These are phyloP conservation scores for Mortierella claussenii DNA, from an alignment of 192 early-diverging fungal genomes.

Conservation along the genomic window DNA sequence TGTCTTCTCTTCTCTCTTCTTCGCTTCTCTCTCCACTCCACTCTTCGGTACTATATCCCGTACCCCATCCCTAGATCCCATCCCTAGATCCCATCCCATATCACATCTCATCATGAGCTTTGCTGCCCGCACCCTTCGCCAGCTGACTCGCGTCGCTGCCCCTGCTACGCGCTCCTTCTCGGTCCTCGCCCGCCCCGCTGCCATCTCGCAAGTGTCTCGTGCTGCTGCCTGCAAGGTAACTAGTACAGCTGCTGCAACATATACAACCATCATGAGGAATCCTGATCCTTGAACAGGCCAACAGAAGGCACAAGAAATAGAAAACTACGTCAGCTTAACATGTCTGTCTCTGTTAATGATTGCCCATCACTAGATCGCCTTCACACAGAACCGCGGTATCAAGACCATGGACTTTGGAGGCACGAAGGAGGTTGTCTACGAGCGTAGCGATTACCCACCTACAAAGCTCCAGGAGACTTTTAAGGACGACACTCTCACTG, in stretches of 20 bases:
- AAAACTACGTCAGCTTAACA: no score
- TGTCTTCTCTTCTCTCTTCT: neutral
- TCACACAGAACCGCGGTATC: constrained; percentile 74
- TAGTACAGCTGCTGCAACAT: no score
- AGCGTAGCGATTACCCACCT: constrained; percentile 93
- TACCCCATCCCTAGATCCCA: neutral
- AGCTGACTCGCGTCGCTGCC: constrained; percentile 29
- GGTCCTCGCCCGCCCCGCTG: constrained; percentile 18
- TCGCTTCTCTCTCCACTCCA: neutral
- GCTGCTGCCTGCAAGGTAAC: constrained; percentile 39
- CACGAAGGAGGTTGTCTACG: constrained; percentile 90
- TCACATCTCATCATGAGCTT: constrained; percentile 30
- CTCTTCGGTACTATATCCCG: neutral
- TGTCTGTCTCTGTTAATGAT: no score
- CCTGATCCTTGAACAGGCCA: no score
- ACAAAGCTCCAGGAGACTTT: constrained; percentile 92
- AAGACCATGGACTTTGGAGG: constrained; percentile 97
- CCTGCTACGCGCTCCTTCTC: constrained; percentile 32
- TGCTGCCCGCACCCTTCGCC: constrained; percentile 32
- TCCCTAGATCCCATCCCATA: neutral
- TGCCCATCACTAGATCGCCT: constrained; percentile 15
- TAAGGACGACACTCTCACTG: constrained; percentile 91
- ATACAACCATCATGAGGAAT: no score
- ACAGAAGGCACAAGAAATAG: no score
- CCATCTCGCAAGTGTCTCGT: constrained; percentile 13